Evolutionary conservation across 2,329 filamentous ascomycete genomes (phyloP), one percentile per base, ranked within the genome.

Genomic region (Periconia digitata): DNA sequence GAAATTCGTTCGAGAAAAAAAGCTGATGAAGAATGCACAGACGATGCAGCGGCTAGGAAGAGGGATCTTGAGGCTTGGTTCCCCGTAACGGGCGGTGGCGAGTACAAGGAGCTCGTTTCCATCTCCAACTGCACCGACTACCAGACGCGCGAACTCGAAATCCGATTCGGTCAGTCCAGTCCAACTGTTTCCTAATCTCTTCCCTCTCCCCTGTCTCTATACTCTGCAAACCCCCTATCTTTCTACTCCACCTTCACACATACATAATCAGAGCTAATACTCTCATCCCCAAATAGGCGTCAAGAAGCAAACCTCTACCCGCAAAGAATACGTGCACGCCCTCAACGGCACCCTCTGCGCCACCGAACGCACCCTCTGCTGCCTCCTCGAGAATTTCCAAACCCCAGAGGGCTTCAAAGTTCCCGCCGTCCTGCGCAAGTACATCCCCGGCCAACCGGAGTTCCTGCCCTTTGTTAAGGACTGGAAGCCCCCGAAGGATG

Each of bases 81-180:
- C 57, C 68, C 68, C 3, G 62, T 70, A 46, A 69, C 66, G 3
- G 67, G 66, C 12, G 66, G 97, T 73, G 88, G 88, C 63, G 94
- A 97, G 74, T 99, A 97, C 82, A 97, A 97, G 77, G 94, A 97
- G 76, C 83, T 99, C 22, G 94, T 97, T 43, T 95, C 90, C 17
- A 96, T 92, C 81, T 95, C 90, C 53, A 99, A 99, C 77, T 99
- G 94, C 79, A 95, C 90, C 38, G 92, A 97, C 71, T 97, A 97
- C 78, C 94, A 99, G 78, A 91, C 90, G 20, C 84, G 94, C 47
- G 92, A 91, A 60, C 81, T 99, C 12, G 92, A 97, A 73, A 95
- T 99, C 62, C 84, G 94, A 50, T 96, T 86, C 64, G 92, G 48
- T 44, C 27, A 22, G 41, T 35, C 16, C 27, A 3, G 29, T 10